These are phyloP conservation scores for Oryza brachyantha DNA, from an alignment of 176 grass and related monocot genomes.

Conservation along the genomic window DNA sequence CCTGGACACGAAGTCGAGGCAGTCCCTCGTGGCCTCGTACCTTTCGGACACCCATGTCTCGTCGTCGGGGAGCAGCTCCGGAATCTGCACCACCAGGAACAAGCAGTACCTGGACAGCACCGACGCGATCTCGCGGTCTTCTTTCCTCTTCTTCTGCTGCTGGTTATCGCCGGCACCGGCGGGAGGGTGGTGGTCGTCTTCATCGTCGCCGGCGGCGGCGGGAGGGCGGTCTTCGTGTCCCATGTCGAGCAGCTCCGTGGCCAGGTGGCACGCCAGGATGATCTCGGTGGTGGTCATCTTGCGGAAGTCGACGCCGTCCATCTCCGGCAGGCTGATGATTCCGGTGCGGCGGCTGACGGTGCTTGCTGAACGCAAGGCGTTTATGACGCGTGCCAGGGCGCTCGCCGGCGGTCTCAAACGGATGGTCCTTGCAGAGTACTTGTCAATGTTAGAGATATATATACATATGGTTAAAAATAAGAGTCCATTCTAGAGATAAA, in stretches of 20 bases:
- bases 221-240: too few species aligned
- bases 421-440: too few species aligned
- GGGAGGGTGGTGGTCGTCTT: too few species aligned
- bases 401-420: not conserved
- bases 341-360: fast-evolving
- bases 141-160: not conserved
- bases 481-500: too few species aligned
- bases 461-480: too few species aligned
- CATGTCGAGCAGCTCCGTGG: not conserved
- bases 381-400: not conserved
- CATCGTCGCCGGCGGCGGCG: too few species aligned
- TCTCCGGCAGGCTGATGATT: too few species aligned
- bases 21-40: not conserved
- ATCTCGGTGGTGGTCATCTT: not conserved
- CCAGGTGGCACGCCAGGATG: slow-evolving; percentile 8
- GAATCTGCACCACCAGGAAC: not conserved
- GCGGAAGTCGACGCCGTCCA: too few species aligned
- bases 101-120: slow-evolving; percentile 17
- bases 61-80: slow-evolving; percentile 9
- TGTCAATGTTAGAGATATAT: too few species aligned
- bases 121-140: not conserved
- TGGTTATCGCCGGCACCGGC: too few species aligned
- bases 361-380: not conserved
- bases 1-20: not conserved
- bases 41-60: not conserved